These are phyloP conservation scores for Penicillium parvum DNA, from an alignment of 495 filamentous ascomycete species.

Conservation along the genomic window DNA sequence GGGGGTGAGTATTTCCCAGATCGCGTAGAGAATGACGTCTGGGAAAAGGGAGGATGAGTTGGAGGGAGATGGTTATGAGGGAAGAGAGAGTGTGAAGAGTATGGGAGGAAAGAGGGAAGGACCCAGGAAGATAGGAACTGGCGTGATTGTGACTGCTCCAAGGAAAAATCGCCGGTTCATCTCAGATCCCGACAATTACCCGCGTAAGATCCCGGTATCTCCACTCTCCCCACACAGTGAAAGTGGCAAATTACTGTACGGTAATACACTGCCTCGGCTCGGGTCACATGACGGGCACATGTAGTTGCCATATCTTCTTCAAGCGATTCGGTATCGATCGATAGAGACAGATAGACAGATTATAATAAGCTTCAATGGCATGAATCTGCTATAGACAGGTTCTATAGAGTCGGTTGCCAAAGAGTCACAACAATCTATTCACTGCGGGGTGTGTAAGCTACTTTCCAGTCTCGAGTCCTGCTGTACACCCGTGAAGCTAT, in stretches of 20 bases:
- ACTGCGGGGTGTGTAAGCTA: no score
- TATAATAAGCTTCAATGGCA: no score
- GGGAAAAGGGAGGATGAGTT: constrained; percentile 8
- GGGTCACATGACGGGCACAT: constrained; percentile 8
- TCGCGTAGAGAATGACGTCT: constrained; percentile 13
- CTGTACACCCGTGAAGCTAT: no score
- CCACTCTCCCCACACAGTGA: constrained; percentile 6
- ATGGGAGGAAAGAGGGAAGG: neutral
- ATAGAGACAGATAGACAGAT: no score
- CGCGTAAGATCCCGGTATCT: constrained; percentile 20
- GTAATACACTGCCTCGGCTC: constrained; percentile 4
- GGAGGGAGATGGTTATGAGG: neutral
- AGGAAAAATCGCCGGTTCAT: neutral
- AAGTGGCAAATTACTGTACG: constrained; percentile 18
- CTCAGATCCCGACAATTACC: constrained; percentile 18
- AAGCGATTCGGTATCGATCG: no score
- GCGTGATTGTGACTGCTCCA: constrained; percentile 1
- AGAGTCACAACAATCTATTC: no score
- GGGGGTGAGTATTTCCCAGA: constrained; percentile 3
- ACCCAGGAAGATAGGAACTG: neutral
- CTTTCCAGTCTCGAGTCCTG: no score
- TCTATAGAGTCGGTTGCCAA: no score
- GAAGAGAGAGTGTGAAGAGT: neutral
- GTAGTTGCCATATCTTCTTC: neutral
- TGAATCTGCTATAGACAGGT: no score